Evolutionary conservation across 2,329 filamentous ascomycete genomes (phyloP), one percentile per base, ranked within the genome.

Genomic region (Ophiostoma piceae): DNA sequence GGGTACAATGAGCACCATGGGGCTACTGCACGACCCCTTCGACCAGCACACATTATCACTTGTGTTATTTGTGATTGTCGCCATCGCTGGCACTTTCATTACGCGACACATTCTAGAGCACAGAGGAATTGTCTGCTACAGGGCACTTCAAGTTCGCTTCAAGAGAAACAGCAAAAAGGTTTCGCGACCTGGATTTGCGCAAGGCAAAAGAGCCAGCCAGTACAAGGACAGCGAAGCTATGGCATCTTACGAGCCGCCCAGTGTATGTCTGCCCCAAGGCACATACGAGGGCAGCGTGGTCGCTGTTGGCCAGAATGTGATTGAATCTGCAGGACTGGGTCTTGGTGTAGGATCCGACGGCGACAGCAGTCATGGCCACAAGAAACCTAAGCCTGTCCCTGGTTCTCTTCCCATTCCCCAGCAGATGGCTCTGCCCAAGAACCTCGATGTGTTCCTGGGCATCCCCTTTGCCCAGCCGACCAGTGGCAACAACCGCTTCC

Each of bases 391-490:
- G 51, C 22, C 22, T 11, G 12, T 57, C 5, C 51, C 51, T 4
- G 51, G 51, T 26, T 57, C 51, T 2, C 51, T 57, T 57, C 22
- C 51, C 3, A 57, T 57, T 57, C 51, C 51, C 51, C 51, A 7
- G 22, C 51, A 57, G 22, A 57, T 57, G 51, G 22, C 51, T 26
- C 51, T 57, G 11, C 51, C 51, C 3, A 80, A 79, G 66, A 74
- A 79, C 19, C 73, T 86, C 60, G 82, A 85, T 57, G 79, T 79
- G 12, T 86, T 82, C 75, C 79, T 81, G 64, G 83, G 83, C 67
- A 79, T 86, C 39, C 83, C 84, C 0, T 86, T 81, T 72, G 84
- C 82, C 19, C 77, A 80, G 73, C 73, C 75, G n/a, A 79, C 79
- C 1, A 75, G 74, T 5, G 79, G 78, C 29, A 76, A 76, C 74